A percentile compares a stretch with the other conserved stretches of the same genome.
These are phyloP conservation scores for Cystobasidium ongulense DNA, from an alignment of 768 basidiomycete genomes.

Conservation along the genomic window DNA sequence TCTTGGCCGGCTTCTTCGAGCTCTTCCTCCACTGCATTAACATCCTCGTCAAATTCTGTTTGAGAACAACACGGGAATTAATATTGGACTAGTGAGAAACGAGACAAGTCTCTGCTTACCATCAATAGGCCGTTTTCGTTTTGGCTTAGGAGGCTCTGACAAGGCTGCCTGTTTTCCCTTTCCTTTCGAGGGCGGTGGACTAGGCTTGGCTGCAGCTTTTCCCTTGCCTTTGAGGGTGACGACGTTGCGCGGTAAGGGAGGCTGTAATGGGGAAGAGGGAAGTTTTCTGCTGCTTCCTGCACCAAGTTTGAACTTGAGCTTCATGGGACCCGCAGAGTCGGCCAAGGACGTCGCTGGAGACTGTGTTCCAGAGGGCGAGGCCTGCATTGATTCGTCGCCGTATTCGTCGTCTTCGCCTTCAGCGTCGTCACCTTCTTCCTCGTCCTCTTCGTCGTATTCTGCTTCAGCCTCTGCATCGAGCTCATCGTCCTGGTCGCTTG, in stretches of 20 bases:
- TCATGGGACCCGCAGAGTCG: background rate
- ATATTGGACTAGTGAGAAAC: background rate
- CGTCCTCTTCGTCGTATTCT: conserved; percentile 13
- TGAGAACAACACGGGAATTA: background rate
- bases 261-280: background rate
- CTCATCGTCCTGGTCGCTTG: conserved; percentile 12
- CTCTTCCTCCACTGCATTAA: background rate
- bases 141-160: background rate
- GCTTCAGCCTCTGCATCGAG: conserved; percentile 11
- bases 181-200: background rate
- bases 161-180: background rate
- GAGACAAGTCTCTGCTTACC: background rate
- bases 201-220: background rate
- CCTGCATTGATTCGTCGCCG: conserved; percentile 4
- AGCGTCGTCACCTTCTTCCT: background rate
- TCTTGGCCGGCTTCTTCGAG: background rate
- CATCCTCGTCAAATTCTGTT: conserved; percentile 5
- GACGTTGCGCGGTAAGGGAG: background rate
- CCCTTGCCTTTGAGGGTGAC: background rate
- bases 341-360: background rate
- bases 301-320: conserved; percentile 5
- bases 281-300: background rate
- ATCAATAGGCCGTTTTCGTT: background rate
- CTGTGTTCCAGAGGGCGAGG: conserved; percentile 1
- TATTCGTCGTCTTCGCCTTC: conserved; percentile 20